Conservation (phyloP, 495 filamentous ascomycete species). For the Xylaria longipes region DNA sequence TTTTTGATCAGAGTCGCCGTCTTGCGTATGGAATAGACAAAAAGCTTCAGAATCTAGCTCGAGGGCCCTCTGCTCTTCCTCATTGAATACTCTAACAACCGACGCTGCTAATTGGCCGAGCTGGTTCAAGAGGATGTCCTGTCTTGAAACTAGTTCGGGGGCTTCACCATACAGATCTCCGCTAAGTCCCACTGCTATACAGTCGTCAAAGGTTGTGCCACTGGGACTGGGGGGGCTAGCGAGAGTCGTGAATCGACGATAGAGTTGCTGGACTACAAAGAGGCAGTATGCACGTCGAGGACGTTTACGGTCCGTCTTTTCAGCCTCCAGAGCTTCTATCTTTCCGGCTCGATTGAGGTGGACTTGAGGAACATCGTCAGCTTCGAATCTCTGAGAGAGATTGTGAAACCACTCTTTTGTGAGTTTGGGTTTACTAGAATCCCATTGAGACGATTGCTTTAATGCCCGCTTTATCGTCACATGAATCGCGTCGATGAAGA, state of each 20-base stretch:
- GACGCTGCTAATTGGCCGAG: constrained; percentile 35
- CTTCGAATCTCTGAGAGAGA: constrained; percentile 24
- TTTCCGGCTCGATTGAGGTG: constrained; percentile 23
- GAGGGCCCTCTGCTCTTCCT: constrained; percentile 37
- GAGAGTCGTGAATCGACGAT: constrained; percentile 36
- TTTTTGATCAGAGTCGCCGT: constrained; percentile 1
- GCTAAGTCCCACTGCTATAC: constrained; percentile 21
- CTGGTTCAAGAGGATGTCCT: constrained; percentile 37
- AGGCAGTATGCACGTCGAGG: constrained; percentile 34
- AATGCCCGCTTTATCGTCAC: constrained; percentile 28
- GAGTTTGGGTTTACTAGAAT: constrained; percentile 2
- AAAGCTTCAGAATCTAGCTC: constrained; percentile 41
- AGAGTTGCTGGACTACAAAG: constrained; percentile 37
- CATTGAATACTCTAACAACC: constrained; percentile 35
- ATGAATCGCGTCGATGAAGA: constrained; percentile 36
- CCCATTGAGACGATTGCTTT: constrained; percentile 5
- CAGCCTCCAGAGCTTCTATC: constrained; percentile 5
- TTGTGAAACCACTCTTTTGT: constrained; percentile 31
- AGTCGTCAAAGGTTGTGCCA: neutral
- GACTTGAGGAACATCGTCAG: constrained; percentile 24
- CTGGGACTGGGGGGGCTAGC: neutral
- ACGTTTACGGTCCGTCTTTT: neutral
- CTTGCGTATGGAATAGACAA: constrained; percentile 35
- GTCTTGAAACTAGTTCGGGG: neutral
- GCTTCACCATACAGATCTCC: constrained; percentile 13